Conservation (phyloP, 2,329 filamentous ascomycete species). For the Trichophyton mentagrophytes region DNA sequence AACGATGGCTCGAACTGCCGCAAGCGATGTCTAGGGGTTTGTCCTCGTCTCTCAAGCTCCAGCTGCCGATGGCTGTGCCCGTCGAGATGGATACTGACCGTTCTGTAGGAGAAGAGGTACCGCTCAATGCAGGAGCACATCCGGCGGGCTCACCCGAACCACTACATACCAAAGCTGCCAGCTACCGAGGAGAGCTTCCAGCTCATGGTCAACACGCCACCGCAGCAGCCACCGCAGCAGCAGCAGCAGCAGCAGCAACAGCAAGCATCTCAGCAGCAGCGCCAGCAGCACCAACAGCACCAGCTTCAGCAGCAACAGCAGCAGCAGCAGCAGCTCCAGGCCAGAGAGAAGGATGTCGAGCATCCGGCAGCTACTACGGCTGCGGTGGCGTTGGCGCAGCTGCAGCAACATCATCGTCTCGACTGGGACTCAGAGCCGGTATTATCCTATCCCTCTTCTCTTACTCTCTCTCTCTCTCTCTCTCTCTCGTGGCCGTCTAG, state of each 20-base stretch:
- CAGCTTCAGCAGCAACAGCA: conserved; percentile 23
- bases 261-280: conserved; percentile 15
- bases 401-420: conserved; percentile 58
- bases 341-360: conserved; percentile 41
- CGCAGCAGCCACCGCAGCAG: conserved; percentile 52
- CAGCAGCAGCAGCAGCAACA: conserved; percentile 13
- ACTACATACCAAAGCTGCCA: conserved; percentile 95
- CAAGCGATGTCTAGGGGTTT: conserved; percentile 95
- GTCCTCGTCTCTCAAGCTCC: conserved; percentile 26
- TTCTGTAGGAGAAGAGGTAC: conserved; percentile 74
- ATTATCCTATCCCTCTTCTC: conserved; percentile 27
- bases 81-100: neutral
- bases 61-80: neutral
- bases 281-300: conserved; percentile 55
- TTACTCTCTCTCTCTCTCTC: neutral
- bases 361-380: conserved; percentile 59
- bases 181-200: conserved; percentile 96
- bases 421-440: conserved; percentile 71
- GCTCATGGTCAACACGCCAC: conserved; percentile 87
- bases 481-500: neutral
- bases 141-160: conserved; percentile 85
- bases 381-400: conserved; percentile 73
- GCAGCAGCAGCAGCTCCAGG: neutral
- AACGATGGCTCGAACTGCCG: conserved; percentile 94
- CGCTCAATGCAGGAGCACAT: conserved; percentile 99